Evolutionary conservation across 139 green algal species (phyloP), one percentile per base, ranked within the genome.

Genomic region (Pseudopediastrum boryanum): DNA sequence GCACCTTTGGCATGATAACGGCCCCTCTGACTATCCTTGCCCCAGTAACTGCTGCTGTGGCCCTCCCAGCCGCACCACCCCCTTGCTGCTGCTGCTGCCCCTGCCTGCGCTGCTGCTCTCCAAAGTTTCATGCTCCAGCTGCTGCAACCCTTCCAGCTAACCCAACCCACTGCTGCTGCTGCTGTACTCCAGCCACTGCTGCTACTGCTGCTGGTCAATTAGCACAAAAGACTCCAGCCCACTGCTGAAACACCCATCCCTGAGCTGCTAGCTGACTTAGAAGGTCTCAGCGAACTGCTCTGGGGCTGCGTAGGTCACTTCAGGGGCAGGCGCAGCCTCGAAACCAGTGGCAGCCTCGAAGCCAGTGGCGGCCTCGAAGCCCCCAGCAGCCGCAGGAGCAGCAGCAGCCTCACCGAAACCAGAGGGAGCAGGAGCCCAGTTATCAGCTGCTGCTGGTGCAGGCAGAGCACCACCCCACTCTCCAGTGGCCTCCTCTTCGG

Each of bases 251-350:
- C n/a, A n/a, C n/a, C n/a, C n/a, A n/a, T n/a, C n/a, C n/a, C 21
- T 31, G 16, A 29, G 27, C 6, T 23, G 35, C 13, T 39, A 36
- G 16, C 43, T 25, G 65, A 68, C 67, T 82, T 84, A 86, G 82
- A 86, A 86, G 35, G 71, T 75, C 52, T 71, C 71, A 46, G 43
- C 77, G 50, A 86, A 86, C 16, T 66, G 67, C 46, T 78, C 81
- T 29, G 81, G 62, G 19, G 79, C 84, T 31, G 82, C 83, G 52
- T 77, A 83, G 63, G 73, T 65, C 38, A 71, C 75, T 25, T 64
- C 67, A 44, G 83, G 67, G 16, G 87, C 75, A 52, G 85, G 83
- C 44, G 88, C 88, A 27, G 83, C 87, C 77, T 93, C 87, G 58
- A 91, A 93, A 81, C 85, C 86, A 48, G 82, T 78, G 71, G 75